These are phyloP conservation scores for Phaeosphaeriaceae sp. DNA, from an alignment of 2,329 filamentous ascomycete genomes.

Conservation along the genomic window DNA sequence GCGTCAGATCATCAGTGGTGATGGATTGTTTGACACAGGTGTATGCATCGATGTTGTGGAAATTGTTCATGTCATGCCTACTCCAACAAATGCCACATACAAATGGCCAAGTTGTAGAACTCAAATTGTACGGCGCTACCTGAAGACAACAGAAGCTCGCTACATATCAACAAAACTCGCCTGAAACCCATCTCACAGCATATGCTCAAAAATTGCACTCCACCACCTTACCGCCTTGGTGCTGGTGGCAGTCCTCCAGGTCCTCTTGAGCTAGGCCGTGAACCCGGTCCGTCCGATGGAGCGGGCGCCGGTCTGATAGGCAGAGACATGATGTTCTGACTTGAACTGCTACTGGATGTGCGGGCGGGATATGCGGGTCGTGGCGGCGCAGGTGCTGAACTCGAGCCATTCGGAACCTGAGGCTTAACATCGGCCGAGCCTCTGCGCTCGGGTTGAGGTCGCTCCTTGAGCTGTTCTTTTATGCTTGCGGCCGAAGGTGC, in stretches of 20 bases:
- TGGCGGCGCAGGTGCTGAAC: constrained; percentile 40
- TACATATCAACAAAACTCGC: neutral
- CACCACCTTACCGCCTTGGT: constrained; percentile 44
- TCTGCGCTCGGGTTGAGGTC: constrained; percentile 36
- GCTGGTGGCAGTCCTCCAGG: constrained; percentile 36
- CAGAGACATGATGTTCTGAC: constrained; percentile 51
- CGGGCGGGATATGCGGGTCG: constrained; percentile 52
- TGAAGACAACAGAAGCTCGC: constrained; percentile 1
- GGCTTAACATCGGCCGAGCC: constrained; percentile 31
- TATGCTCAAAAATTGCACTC: constrained; percentile 22
- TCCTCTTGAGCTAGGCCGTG: constrained; percentile 32
- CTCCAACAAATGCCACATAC: neutral
- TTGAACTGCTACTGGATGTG: constrained; percentile 54
- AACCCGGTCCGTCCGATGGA: constrained; percentile 35
- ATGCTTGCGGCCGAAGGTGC: constrained; percentile 72
- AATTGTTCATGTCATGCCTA: neutral
- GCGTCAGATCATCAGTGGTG: no score
- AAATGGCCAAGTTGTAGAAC: neutral
- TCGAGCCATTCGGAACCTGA: constrained; percentile 33
- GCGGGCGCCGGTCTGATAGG: constrained; percentile 56
- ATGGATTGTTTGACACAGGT: no score
- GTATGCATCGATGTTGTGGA: neutral
- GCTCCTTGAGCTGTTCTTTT: constrained; percentile 48
- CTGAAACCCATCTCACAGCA: neutral
- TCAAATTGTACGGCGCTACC: neutral